Evolutionary conservation across 2,329 filamentous ascomycete species (phyloP).

Genomic region (Beauveria asiatica): DNA sequence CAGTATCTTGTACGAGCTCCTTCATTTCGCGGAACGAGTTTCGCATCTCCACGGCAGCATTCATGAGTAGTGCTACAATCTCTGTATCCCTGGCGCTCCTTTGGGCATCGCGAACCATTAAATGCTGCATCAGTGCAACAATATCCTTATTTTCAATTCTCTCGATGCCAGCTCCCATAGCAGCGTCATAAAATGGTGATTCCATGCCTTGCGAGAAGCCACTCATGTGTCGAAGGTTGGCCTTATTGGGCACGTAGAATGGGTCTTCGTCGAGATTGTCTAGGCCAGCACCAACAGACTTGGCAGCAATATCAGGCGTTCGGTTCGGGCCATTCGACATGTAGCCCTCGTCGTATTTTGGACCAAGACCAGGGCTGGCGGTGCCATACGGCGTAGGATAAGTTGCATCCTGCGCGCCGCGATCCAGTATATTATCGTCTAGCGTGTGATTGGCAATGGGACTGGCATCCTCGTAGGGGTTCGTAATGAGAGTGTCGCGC

Average conservation of each 20-base stretch:
- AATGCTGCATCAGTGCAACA: slow-evolving; percentile 94
- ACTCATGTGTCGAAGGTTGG: slow-evolving; percentile 62
- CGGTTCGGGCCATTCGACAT: slow-evolving; percentile 64
- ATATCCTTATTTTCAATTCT: slow-evolving; percentile 94
- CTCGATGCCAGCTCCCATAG: slow-evolving; percentile 81
- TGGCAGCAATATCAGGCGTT: slow-evolving; percentile 46
- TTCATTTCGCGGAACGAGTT: slow-evolving; percentile 95
- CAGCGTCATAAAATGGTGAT: slow-evolving; percentile 82
- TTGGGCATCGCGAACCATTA: slow-evolving; percentile 94
- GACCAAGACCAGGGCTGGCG: slow-evolving; percentile 48
- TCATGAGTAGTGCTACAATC: slow-evolving; percentile 87
- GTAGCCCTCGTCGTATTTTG: slow-evolving; percentile 78
- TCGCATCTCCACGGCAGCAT: slow-evolving; percentile 92
- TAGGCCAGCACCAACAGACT: slow-evolving; percentile 45
- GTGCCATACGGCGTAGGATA: slow-evolving; percentile 41
- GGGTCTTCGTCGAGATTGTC: slow-evolving; percentile 54
- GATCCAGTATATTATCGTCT: slow-evolving; percentile 39
- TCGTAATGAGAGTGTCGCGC: slow-evolving; percentile 57
- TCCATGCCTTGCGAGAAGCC: slow-evolving; percentile 87
- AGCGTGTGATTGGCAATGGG: slow-evolving; percentile 49
- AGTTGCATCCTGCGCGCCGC: slow-evolving; percentile 27
- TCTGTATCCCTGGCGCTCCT: slow-evolving; percentile 94
- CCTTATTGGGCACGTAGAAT: slow-evolving; percentile 49
- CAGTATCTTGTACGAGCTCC: slow-evolving; percentile 76
- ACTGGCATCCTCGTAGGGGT: slow-evolving; percentile 58